phyloP scores from a whole-genome alignment of 2,329 filamentous ascomycete species.

The Neurospora sp. region DNA sequence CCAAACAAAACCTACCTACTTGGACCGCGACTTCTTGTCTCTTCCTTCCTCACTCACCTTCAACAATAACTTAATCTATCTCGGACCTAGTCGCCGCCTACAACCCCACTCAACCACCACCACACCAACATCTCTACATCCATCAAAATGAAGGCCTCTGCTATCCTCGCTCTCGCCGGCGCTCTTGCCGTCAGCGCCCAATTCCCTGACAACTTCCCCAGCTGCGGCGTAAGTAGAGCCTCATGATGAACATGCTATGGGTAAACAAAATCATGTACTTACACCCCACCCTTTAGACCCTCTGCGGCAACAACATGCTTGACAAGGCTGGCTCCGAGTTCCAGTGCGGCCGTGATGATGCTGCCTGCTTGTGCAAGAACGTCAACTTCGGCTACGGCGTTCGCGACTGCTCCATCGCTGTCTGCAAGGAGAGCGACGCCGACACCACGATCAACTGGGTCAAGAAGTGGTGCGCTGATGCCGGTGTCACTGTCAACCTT shows the following conservation, averaged over 20 bases:
- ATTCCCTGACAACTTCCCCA: slow-evolving; percentile 30
- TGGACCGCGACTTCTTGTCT: slow-evolving; percentile 1
- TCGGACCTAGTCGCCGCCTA: not conserved
- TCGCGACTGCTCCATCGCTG: slow-evolving; percentile 38
- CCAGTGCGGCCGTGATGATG: slow-evolving; percentile 32
- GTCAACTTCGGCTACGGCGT: slow-evolving; percentile 38
- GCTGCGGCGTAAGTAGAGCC: slow-evolving; percentile 41
- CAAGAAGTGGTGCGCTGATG: slow-evolving; percentile 27
- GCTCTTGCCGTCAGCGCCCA: slow-evolving; percentile 32
- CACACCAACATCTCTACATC: slow-evolving; percentile 7
- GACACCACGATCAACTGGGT: slow-evolving; percentile 29
- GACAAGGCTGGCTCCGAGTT: slow-evolving; percentile 30
- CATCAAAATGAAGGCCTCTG: slow-evolving; percentile 40
- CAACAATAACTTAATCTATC: slow-evolving; percentile 8
- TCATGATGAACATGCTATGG: not conserved
- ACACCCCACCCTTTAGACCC: slow-evolving; percentile 25
- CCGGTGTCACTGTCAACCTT: slow-evolving; percentile 24
- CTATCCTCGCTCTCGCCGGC: slow-evolving; percentile 30
- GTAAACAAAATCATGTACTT: not conserved
- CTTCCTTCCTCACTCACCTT: not conserved
- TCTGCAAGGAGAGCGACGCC: slow-evolving; percentile 29
- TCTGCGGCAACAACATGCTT: slow-evolving; percentile 43
- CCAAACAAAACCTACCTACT: not conserved
- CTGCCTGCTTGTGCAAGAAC: slow-evolving; percentile 37
- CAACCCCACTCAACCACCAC: slow-evolving; percentile 1